Evolutionary conservation across 345 rosid species (phyloP), one percentile per base, ranked within the genome.

Genomic region (Lepidium sativum): DNA sequence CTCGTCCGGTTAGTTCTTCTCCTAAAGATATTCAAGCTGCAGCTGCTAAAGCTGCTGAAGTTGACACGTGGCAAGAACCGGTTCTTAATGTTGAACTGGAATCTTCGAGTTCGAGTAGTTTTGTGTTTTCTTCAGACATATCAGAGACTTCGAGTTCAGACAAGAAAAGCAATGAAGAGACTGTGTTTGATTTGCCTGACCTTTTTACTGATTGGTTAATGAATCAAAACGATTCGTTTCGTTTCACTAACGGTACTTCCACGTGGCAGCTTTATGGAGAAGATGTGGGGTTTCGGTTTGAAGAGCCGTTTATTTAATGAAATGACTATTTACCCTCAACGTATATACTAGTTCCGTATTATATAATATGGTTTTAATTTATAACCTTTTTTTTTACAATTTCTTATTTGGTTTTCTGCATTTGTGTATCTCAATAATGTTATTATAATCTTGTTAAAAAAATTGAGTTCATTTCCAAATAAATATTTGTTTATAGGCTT

Each of bases 141-240:
- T 77, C 80, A 6, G 77, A 79, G 54, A 68, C 65, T 74, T 74
- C 69, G 59, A 74, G 69, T 48, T 11, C 6, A 16, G 77, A 60
- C 32, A 60, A 60, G 0, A 79, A 79, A 40, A 70, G 49, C 25
- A 87, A 83, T 7, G 88, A 81, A 2, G 86, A 81, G 9, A 50
- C 78, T 21, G 58, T 91, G 79, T 91, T 91, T 67, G 96, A 88
- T 75, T 75, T 91, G n/a, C 97, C 97, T 7, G 97, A 91, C 80
- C 88, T 91, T 44, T 74, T 73, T 70, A 75, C 77, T 13, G 83
- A 80, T 9, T 78, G 73, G 6, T 38, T 60, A 20, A 71, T 71
- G 31, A 31, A 40, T 69, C 72, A 47, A 51, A 68, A 64, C 48
- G 78, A 69, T 9, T 81, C 77, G 5, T 83, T 80, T 58, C 34